These are phyloP conservation scores for Colletotrichum sp. DNA, from an alignment of 2,329 filamentous ascomycete genomes.

Conservation along the genomic window DNA sequence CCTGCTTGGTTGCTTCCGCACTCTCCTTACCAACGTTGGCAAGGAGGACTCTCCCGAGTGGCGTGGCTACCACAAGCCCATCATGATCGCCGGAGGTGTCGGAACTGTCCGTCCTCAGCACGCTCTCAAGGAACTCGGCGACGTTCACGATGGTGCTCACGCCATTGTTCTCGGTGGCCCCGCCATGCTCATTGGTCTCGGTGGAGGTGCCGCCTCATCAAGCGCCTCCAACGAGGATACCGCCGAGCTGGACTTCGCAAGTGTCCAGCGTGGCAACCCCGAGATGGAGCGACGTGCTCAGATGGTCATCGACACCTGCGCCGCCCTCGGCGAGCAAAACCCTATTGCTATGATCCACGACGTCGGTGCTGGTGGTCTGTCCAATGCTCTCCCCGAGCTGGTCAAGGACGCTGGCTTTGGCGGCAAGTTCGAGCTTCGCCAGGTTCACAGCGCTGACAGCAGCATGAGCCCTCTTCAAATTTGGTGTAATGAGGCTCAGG, in stretches of 20 bases:
- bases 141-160: constrained; percentile 87
- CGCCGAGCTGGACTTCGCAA: constrained; percentile 94
- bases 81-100: constrained; percentile 96
- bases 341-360: constrained; percentile 98
- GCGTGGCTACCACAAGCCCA: constrained; percentile 96
- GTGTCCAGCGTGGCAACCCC: constrained; percentile 95
- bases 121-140: constrained; percentile 80
- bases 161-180: constrained; percentile 93
- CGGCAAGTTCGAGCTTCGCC: constrained; percentile 91
- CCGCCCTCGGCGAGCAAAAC: constrained; percentile 80
- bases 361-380: constrained; percentile 89
- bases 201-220: constrained; percentile 93
- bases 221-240: constrained; percentile 87
- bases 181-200: constrained; percentile 96
- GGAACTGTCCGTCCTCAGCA: constrained; percentile 91
- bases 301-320: constrained; percentile 97
- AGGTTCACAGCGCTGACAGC: constrained; percentile 87
- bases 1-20: constrained; percentile 89
- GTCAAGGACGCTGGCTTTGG: constrained; percentile 92
- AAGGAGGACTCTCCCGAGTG: constrained; percentile 63
- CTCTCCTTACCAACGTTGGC: constrained; percentile 75
- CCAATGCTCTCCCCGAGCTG: constrained; percentile 76
- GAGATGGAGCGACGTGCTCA: constrained; percentile 95
- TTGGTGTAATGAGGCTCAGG: constrained; percentile 97
- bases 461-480: constrained; percentile 97